Evolutionary conservation across 192 early-diverging fungal species (phyloP), one percentile per base, ranked within the genome.

Genomic region (Mortierella hygrophila): DNA sequence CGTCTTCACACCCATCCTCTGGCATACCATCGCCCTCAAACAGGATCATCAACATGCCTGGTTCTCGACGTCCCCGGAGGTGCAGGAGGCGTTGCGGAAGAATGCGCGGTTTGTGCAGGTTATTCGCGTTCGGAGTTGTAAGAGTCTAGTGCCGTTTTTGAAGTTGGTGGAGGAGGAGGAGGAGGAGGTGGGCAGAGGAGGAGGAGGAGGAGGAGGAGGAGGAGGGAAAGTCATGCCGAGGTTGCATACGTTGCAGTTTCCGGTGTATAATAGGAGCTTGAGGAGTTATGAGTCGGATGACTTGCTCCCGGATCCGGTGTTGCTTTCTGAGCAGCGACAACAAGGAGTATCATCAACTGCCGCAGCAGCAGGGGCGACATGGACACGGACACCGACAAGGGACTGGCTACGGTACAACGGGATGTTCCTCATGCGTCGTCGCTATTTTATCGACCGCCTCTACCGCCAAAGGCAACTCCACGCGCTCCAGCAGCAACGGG

Each of bases 181-280:
- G 15, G 52, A 16, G 18, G 52, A 6, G 6, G 21, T 6, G n/a
- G 44, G 3, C 7, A 23, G 55, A 5, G 6, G 38, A 40, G 38
- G 38, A 40, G 4, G 23, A 57, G 44, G 2, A 6, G 55, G 55
- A 4, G 0, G 38, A 40, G 38, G 38, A 40, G 6, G 6, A 6
- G 57, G 57, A 60, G n/a, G n/a, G 21, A n/a, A 26, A 23, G 7
- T 60, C 1, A 15, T 65, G 29, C 60, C 60, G 11, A 11, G 29
- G 29, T 65, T 65, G 26, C 60, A 65, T 32, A 65, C 60, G 60
- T 11, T 65, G 29, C 60, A 65, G 60, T 65, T 65, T 65, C 60
- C 60, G 10, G 9, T 26, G n/a, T 65, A 65, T 65, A 32, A 65
- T 4, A 29, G 11, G 60, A 65, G 60, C 35, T 26, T 65, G 11